Base-by-base conservation (phyloP, 495 filamentous ascomycete species). In the Massariosphaeria phaeospora region DNA sequence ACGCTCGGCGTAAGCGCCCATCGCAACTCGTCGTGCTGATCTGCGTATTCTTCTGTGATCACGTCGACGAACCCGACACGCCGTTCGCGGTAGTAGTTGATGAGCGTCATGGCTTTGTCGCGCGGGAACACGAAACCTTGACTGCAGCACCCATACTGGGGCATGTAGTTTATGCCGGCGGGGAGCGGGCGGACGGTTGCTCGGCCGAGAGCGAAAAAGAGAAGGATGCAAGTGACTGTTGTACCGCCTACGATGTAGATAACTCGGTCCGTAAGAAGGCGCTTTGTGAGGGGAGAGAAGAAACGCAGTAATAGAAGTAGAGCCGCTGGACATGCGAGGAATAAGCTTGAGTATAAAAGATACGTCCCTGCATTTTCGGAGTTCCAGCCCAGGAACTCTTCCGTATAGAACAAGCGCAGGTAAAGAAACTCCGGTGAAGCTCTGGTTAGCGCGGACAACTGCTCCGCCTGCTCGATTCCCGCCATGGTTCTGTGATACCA, bases 341-440 rank as follows among this genome's bases (percentile, higher is more conserved):
- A 30, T 0, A 55, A 59, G 42, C 61, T 54, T 4, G 62, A 52
- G 8, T 74, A 27, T 9, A 55, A 49, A 8, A 75, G 51, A 35
- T 79, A 77, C 9, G 52, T 50, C 17, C 45, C 65, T 75, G 73
- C 78, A 43, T 76, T 68, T 48, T 80, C 76, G 13, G 64, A 70
- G 55, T 79, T 79, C 78, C 77, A 81, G 18, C 78, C 78, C 12
- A 78, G 69, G 21, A 75, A 72, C 36, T 73, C 70, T 60, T 80
- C 78, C 5, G 75, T 78, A 61, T 80, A 79, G 65, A 84, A 84
- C 3, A 82, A 68, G 2, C 79, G 75, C 17, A 84, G 66, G 50
- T 81, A 82, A 2, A 82, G 63, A 51, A 52, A 56, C 12, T 42
- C 36, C 8, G 43, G 43, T 8, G 53, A 49, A 13, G 23, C 53